Evolutionary conservation across 139 green algal species (phyloP), one percentile per base, ranked within the genome.

Genomic region (Volvox africanus): DNA sequence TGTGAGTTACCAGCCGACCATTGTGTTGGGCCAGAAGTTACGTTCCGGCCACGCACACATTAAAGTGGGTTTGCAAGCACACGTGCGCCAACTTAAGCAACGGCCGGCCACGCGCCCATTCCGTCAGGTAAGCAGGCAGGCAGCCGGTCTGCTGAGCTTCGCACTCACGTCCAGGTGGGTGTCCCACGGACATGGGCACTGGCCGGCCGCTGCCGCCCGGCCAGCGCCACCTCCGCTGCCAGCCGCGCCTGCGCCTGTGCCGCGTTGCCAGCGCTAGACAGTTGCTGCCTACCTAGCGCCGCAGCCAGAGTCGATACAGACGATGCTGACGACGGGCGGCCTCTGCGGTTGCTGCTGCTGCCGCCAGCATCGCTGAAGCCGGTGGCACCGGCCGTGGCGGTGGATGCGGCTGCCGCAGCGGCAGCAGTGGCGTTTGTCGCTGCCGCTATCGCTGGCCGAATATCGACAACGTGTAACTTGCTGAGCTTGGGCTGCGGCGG

Each of bases 401-500:
- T 20, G 37, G 30, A 44, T 1, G 12, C 80, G 16, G 20, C 36
- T 14, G 36, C 78, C 36, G 36, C 78, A 26, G 37, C 37, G 36
- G 36, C 21, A 17, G 37, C 78, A 30, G 65, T 1, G 6, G 30
- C 75, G 44, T 55, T 5, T 55, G 44, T 9, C 44, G 44, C 44
- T 55, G 44, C 44, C 9, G 44, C 44, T 9, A 9, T 9, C 5
- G 44, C 44, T 55, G 75, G 75, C 75, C 28, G 30, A 28, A 71
- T 5, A 20, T 86, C 80, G 13, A 86, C 50, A 17, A 86, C 50
- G 28, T 86, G 80, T 24, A 86, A 55, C 80, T 61, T 71, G 80
- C 50, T 71, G 1, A 86, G 17, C 80, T 24, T 73, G 50, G 80
- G 80, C 50, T 73, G 80, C 5, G 24, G 80, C 80, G 33, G 50